phyloP scores from a whole-genome alignment of 306 rosid species.

The Castanea mollissima region DNA sequence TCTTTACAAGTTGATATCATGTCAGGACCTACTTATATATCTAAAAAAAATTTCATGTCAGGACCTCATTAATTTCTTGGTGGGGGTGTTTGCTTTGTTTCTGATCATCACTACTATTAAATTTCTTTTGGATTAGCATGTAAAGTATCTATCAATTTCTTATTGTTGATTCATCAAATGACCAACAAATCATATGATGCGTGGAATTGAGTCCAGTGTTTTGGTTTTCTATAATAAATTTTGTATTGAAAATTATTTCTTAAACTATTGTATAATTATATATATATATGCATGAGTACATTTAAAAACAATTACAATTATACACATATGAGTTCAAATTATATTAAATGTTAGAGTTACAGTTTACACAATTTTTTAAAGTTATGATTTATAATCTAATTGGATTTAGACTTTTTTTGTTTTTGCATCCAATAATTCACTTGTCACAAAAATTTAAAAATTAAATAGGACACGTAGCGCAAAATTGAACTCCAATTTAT shows the following conservation, averaged over 20 bases:
- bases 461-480: rapidly evolving
- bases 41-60: conserved; percentile 38
- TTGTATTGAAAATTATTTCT: too few relatives aligned
- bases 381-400: too few relatives aligned
- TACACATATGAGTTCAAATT: too few relatives aligned
- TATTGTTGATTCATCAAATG: neutral
- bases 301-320: too few relatives aligned
- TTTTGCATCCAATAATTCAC: too few relatives aligned
- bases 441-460: too few relatives aligned
- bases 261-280: too few relatives aligned
- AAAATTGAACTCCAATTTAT: too few relatives aligned
- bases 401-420: too few relatives aligned
- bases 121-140: neutral
- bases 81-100: conserved; percentile 9
- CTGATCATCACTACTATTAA: neutral
- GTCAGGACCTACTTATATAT: conserved; percentile 44
- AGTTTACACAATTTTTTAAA: rapidly evolving
- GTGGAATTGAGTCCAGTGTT: neutral
- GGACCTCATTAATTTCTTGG: conserved; percentile 56
- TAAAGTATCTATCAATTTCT: conserved; percentile 12
- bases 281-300: too few relatives aligned
- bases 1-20: conserved; percentile 44
- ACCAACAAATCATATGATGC: neutral
- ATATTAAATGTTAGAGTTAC: too few relatives aligned
- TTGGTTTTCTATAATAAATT: too few relatives aligned